A percentile compares a stretch with the other conserved stretches of the same genome.
Evolutionary conservation across 108 stramenopile genomes (phyloP).

Genomic region (Conticribra weissflogii): DNA sequence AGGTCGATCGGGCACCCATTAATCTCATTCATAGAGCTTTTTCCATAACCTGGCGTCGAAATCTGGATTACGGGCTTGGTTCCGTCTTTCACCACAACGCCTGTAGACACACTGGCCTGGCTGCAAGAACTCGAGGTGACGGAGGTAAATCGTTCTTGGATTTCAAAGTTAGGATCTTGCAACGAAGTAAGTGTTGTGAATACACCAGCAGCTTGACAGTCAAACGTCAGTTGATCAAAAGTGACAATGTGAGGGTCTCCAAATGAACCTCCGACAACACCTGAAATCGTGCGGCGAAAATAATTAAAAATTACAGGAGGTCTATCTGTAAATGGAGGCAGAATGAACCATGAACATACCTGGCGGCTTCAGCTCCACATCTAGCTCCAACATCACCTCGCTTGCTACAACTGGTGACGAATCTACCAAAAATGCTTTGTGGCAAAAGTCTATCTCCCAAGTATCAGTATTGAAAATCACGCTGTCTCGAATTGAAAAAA

Average conservation of each 20-base stretch:
- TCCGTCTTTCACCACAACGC: slow-evolving; percentile 13
- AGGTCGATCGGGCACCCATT: slow-evolving; percentile 20
- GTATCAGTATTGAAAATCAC: too few species aligned
- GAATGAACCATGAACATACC: too few species aligned
- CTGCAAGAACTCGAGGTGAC: slow-evolving; percentile 4
- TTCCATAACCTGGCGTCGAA: slow-evolving; percentile 5
- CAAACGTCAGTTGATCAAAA: slow-evolving; percentile 12
- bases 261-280: neutral
- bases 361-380: too few species aligned
- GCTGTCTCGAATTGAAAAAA: too few species aligned
- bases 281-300: too few species aligned
- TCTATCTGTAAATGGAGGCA: too few species aligned
- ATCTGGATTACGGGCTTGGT: slow-evolving; percentile 13
- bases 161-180: slow-evolving; percentile 10
- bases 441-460: too few species aligned
- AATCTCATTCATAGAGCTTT: neutral
- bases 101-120: slow-evolving; percentile 22
- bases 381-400: too few species aligned
- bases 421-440: too few species aligned
- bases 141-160: slow-evolving; percentile 25
- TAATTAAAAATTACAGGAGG: too few species aligned
- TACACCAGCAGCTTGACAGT: slow-evolving; percentile 27
- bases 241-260: slow-evolving; percentile 21
- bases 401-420: too few species aligned
- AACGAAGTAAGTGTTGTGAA: slow-evolving; percentile 18